Evolutionary conservation across 495 filamentous ascomycete genomes (phyloP).

Genomic region (Cetradonia linearis): DNA sequence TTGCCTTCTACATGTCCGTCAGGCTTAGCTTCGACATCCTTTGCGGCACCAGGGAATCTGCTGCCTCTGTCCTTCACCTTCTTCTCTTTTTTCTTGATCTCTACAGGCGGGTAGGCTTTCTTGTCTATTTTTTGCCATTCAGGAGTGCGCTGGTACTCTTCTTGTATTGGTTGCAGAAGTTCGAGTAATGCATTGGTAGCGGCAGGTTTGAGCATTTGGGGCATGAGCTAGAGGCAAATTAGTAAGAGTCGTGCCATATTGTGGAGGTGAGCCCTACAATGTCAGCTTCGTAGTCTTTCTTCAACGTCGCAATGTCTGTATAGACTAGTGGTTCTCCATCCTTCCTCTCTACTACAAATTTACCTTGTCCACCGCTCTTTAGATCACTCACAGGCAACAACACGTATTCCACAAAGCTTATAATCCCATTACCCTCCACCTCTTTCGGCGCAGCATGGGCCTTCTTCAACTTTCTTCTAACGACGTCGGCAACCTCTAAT

Average conservation of each 20-base stretch:
- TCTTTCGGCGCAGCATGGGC: constrained; percentile 64
- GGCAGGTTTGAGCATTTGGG: constrained; percentile 74
- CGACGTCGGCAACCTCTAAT: constrained; percentile 60
- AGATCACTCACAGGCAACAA: constrained; percentile 56
- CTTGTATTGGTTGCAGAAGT: constrained; percentile 66
- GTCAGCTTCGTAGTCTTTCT: constrained; percentile 71
- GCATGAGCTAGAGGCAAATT: constrained; percentile 51
- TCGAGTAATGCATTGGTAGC: constrained; percentile 57
- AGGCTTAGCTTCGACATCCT: constrained; percentile 16
- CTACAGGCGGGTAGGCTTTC: constrained; percentile 71
- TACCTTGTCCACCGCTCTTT: constrained; percentile 41
- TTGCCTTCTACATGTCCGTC: constrained; percentile 22
- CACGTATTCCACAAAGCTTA: constrained; percentile 75
- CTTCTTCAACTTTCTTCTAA: constrained; percentile 74
- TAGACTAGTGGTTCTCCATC: constrained; percentile 70
- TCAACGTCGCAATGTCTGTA: constrained; percentile 55
- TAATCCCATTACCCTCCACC: constrained; percentile 74
- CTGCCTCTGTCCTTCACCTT: constrained; percentile 58
- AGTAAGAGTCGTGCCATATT: background rate
- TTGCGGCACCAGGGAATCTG: constrained; percentile 42
- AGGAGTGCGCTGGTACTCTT: constrained; percentile 51
- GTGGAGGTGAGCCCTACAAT: constrained; percentile 44
- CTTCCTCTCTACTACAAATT: constrained; percentile 49
- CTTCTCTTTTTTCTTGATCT: constrained; percentile 60
- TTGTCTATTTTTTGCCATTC: constrained; percentile 77